Evolutionary conservation across 2,329 filamentous ascomycete genomes (phyloP).

Genomic region (Phialocephala sp.): DNA sequence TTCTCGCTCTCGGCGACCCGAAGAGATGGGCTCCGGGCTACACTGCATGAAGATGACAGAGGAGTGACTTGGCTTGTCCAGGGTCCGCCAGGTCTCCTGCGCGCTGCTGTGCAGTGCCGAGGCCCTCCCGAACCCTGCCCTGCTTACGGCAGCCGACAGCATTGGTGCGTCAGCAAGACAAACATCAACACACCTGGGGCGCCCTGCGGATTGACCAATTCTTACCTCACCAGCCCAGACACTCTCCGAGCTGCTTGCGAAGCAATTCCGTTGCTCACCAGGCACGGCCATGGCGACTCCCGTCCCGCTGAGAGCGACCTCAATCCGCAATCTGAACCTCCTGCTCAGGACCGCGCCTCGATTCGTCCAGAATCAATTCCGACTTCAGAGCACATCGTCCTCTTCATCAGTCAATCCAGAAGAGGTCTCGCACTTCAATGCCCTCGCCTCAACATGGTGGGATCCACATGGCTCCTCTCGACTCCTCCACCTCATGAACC

Average conservation of each 20-base stretch:
- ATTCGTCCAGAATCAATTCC: conserved; percentile 41
- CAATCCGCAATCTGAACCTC: conserved; percentile 40
- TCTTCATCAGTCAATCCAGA: conserved; percentile 85
- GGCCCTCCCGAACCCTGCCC: conserved; percentile 13
- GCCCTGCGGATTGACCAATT: conserved; percentile 15
- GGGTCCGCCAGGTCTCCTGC: background rate
- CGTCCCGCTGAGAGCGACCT: conserved; percentile 35
- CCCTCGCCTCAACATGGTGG: conserved; percentile 95
- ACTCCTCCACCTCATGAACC: conserved; percentile 97
- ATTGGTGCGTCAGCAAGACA: conserved; percentile 31
- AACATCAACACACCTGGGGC: conserved; percentile 6
- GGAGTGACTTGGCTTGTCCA: conserved; percentile 18
- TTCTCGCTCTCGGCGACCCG: conserved; percentile 1
- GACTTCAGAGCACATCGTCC: conserved; percentile 48
- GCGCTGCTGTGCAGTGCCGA: conserved; percentile 11
- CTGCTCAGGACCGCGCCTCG: conserved; percentile 41
- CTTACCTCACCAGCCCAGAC: background rate
- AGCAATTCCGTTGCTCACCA: conserved; percentile 4
- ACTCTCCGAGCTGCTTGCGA: background rate
- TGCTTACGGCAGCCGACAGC: conserved; percentile 25
- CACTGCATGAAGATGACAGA: conserved; percentile 19
- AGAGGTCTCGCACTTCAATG: conserved; percentile 94
- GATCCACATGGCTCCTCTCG: conserved; percentile 91
- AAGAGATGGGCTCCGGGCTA: conserved; percentile 9
- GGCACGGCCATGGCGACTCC: background rate